Evolutionary conservation across 2,329 filamentous ascomycete species (phyloP).

Genomic region (Sporothrix protearum): DNA sequence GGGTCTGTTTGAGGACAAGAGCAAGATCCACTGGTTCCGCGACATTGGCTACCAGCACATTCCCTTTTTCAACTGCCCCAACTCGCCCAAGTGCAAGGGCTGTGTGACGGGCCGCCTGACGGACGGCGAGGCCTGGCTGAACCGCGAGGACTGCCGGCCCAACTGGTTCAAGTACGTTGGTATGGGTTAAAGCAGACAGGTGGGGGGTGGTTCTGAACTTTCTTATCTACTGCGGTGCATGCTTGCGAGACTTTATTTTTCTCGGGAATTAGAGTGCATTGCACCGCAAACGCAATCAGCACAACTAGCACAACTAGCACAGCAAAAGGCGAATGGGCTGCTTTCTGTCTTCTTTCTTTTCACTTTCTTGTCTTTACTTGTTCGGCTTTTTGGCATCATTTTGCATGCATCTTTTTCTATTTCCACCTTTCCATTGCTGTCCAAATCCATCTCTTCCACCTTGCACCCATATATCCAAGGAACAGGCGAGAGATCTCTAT

Average conservation of each 20-base stretch:
- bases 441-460: slow-evolving; percentile 1
- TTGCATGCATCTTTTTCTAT: not conserved
- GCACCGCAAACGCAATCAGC: not conserved
- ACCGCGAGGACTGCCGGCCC: slow-evolving; percentile 88
- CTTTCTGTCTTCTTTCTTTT: not conserved
- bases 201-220: not conserved
- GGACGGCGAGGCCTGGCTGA: slow-evolving; percentile 79
- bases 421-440: not conserved
- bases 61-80: slow-evolving; percentile 98
- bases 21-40: slow-evolving; percentile 96
- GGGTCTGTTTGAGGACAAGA: slow-evolving; percentile 85
- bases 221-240: not conserved
- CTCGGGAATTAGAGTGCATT: slow-evolving; percentile 1
- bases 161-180: slow-evolving; percentile 97
- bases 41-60: slow-evolving; percentile 99
- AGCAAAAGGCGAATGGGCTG: slow-evolving; percentile 21
- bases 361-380: not conserved
- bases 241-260: not conserved
- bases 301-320: not conserved
- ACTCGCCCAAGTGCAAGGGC: slow-evolving; percentile 75
- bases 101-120: slow-evolving; percentile 86
- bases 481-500: not conserved
- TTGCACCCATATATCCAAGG: not conserved
- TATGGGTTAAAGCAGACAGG: slow-evolving; percentile 57
- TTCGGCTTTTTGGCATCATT: not conserved